Evolutionary conservation across 1,284 basidiomycete genomes (phyloP).

Genomic region (Somion occarium): DNA sequence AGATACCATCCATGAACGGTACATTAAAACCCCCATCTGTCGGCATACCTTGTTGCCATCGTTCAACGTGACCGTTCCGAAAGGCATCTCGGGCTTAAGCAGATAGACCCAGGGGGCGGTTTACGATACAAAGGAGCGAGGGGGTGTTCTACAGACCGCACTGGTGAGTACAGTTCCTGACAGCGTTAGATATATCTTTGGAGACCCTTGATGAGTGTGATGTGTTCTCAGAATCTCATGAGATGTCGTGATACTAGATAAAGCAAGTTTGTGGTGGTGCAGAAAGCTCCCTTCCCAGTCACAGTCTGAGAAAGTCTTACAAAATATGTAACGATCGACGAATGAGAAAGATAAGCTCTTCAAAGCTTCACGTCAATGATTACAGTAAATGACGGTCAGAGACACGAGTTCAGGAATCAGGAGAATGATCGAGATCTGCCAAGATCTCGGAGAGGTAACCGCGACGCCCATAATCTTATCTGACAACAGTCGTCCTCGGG

Average conservation of each 20-base stretch:
- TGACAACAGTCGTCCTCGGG: background rate
- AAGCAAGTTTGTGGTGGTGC: no score
- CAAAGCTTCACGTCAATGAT: no score
- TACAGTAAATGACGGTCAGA: no score
- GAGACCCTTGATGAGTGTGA: background rate
- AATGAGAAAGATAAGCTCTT: no score
- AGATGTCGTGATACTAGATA: conserved; percentile 1
- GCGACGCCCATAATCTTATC: background rate
- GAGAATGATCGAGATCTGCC: no score
- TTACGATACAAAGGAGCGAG: background rate
- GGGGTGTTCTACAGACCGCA: background rate
- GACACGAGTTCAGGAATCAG: no score
- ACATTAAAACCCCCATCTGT: background rate
- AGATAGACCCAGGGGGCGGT: background rate
- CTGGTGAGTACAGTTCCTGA: no score
- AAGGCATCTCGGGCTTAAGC: conserved; percentile 19
- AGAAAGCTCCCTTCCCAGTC: no score
- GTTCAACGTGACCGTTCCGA: conserved; percentile 25
- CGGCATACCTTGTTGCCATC: conserved; percentile 25
- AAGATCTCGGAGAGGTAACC: no score
- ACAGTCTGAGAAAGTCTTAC: no score
- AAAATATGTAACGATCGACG: no score
- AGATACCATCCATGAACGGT: background rate
- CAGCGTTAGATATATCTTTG: background rate
- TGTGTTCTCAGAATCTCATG: background rate